Base-by-base conservation (phyloP, 208 protist species). In the Herpetomonas tarakana region DNA sequence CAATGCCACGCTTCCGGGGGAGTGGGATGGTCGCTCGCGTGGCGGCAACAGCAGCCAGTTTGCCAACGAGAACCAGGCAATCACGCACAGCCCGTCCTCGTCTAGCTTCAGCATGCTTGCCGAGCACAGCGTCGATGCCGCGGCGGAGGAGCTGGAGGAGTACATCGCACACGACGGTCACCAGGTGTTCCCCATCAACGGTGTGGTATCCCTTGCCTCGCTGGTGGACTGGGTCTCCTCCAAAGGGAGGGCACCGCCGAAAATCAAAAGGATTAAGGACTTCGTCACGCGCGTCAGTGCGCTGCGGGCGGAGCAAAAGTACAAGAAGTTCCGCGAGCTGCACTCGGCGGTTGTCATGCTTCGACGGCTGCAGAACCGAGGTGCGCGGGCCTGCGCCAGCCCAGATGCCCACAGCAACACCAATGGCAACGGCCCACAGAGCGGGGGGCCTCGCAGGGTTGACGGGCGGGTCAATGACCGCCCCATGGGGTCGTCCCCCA, bases 321-420 rank as follows among this genome's bases (percentile, higher is more conserved):
- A 86, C 62, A 71, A 73, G 58, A 61, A 78, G n/a, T 64, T 56
- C 14, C 65, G 65, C 24, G 77, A 87, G 46, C 56, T 76, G 52
- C 62, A 81, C 62, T 89, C 84, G 22, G 71, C 84, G 9, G 62
- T 87, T 0, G 75, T 87, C 22, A 78, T 82, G 57, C 69, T 94
- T 19, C 76, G 78, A 0, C 76, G 80, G 0, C 53, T 92, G 57
- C 82, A 90, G 53, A 70, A 56, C 30, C 68, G 49, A 28, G 63
- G 60, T 18, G 41, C 31, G 9, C 25, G 27, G 16, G 14, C 39
- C 30, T 57, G 45, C 2, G 27, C 4, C 0, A 18, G 7, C 46
- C 18, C 46, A 31, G 52, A 39, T 31, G 25, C 7, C 12, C 14
- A 11, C 24, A 22, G 53, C n/a, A 45, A 2, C 24, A 58, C 44